Base-by-base conservation (phyloP, 108 stramenopile genomes). In the Fistulifera pelliculosa region DNA sequence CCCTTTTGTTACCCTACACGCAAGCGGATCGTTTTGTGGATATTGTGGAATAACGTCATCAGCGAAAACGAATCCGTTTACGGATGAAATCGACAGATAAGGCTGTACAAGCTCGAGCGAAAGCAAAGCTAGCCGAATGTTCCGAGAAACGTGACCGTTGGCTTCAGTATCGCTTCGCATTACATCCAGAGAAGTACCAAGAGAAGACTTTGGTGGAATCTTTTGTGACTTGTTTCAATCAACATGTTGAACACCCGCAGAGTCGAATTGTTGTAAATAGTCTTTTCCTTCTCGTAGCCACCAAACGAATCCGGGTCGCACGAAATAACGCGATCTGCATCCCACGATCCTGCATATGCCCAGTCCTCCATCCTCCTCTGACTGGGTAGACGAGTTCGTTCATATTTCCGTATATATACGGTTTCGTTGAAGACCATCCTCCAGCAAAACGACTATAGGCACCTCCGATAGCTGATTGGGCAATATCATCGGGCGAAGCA, bases 301-400 rank as follows among this genome's bases (percentile, higher is more conserved):
- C 69, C 73, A 69, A 80, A 80, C 22, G 58, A 52, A 12, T 38
- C 54, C 7, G 93, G 90, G 27, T 92, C 80, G 75, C 61, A 94
- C 58, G 62, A 61, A 19, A 62, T 57, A 13, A 85, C 88, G 17
- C 71, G 61, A 2, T 77, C 76, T 0, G 75, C 64, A 70, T 90
- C 93, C 94, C 94, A 98, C 12, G 86, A 90, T 7, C 90, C 94
- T 0, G 87, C 90, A 73, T 94, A 95, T 7, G 79, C 85, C 95
- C 90, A 71, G 68, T 93, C 93, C 57, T 94, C 93, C 88, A 92
- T 90, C 90, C 93, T 19, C 93, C 98, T 21, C 81, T 47, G 22
- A 99, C 98, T 18, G 90, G 89, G 56, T 99, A 99, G 8, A 99
- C 95, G 27, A 87, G 47, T 61, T 76, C 59, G 70, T 94, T 93